Percentiles rank a stretch among this genome's conserved stretches.
These are phyloP conservation scores for Xylaria nigripes DNA, from an alignment of 495 filamentous ascomycete genomes.

Conservation along the genomic window DNA sequence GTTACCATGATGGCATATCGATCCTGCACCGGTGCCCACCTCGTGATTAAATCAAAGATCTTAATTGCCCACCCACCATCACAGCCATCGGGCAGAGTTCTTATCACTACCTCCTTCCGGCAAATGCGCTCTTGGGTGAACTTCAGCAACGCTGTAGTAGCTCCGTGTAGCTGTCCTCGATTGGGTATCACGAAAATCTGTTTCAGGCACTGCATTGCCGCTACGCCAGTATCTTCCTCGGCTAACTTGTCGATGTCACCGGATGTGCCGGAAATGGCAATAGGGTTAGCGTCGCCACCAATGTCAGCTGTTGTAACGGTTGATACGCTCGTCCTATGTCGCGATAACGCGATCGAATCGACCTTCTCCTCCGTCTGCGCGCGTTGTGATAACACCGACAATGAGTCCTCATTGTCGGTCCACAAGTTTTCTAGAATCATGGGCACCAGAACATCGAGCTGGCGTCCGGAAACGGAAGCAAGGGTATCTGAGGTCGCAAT, in stretches of 20 bases:
- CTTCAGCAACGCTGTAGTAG: slow-evolving; percentile 58
- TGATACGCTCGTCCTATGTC: slow-evolving; percentile 66
- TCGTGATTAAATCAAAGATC: slow-evolving; percentile 64
- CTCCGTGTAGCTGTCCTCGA: slow-evolving; percentile 64
- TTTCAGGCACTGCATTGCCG: slow-evolving; percentile 74
- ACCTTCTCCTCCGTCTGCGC: slow-evolving; percentile 56
- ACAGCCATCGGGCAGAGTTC: slow-evolving; percentile 23
- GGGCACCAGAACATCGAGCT: slow-evolving; percentile 67
- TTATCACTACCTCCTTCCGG: slow-evolving; percentile 38
- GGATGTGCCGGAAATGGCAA: slow-evolving; percentile 61
- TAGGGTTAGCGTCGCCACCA: slow-evolving; percentile 55
- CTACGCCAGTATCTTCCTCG: slow-evolving; percentile 74
- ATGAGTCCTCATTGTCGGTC: slow-evolving; percentile 60
- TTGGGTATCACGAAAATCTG: slow-evolving; percentile 71
- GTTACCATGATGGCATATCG: slow-evolving; percentile 79
- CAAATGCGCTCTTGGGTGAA: slow-evolving; percentile 58
- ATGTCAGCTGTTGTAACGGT: slow-evolving; percentile 67
- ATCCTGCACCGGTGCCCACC: slow-evolving; percentile 86
- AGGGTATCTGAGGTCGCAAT: slow-evolving; percentile 71
- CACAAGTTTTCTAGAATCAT: slow-evolving; percentile 79
- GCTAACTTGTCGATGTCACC: slow-evolving; percentile 78
- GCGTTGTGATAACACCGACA: slow-evolving; percentile 52
- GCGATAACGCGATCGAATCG: slow-evolving; percentile 50
- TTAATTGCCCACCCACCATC: slow-evolving; percentile 66
- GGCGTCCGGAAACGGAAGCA: slow-evolving; percentile 61